Conservation (phyloP, 495 filamentous ascomycete genomes). For the Penicillium flavigenum region DNA sequence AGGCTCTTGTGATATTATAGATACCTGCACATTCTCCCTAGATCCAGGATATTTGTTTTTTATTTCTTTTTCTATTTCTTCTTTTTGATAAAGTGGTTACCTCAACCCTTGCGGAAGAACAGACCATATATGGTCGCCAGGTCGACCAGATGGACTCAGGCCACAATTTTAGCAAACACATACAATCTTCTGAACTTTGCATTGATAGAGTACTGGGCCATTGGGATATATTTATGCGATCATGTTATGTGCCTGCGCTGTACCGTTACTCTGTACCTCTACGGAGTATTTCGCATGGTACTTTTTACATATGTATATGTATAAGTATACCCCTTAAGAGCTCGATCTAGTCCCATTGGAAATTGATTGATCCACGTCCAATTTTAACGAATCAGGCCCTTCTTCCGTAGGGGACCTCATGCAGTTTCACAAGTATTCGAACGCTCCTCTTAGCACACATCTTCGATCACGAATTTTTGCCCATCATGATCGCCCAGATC, state of each 20-base stretch:
- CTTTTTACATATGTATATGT: too few species aligned
- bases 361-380: background rate
- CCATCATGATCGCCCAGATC: slow-evolving; percentile 66
- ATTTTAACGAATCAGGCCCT: background rate
- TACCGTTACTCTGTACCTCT: background rate
- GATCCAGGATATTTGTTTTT: background rate
- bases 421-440: background rate
- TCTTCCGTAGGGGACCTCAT: background rate
- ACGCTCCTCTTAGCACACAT: slow-evolving; percentile 50
- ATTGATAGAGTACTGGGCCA: background rate
- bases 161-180: background rate
- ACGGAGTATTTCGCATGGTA: background rate
- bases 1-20: background rate
- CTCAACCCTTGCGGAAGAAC: slow-evolving; percentile 1
- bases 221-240: background rate
- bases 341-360: background rate
- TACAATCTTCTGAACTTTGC: background rate
- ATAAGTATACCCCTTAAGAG: background rate
- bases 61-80: background rate
- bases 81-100: background rate
- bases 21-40: slow-evolving; percentile 6
- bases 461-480: slow-evolving; percentile 52
- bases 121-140: slow-evolving; percentile 7
- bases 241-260: background rate
- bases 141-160: slow-evolving; percentile 4